Base-by-base conservation (phyloP, 106 monocot genomes). In the Dioscorea dumetorum region DNA sequence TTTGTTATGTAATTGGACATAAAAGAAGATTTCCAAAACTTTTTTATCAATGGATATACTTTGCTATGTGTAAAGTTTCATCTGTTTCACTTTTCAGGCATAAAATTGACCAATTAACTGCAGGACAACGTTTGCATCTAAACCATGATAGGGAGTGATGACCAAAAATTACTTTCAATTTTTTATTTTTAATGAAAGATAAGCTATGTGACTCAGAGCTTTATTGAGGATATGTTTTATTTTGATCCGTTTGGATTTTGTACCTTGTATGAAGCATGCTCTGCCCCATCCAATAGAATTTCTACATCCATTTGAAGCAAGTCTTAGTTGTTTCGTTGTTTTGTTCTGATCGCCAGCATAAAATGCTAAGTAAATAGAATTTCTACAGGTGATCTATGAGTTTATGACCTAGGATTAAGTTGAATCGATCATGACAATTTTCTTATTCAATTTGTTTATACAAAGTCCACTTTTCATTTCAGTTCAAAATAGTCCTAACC, bases 141-240 rank as follows among this genome's bases (percentile, higher is more conserved):
- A 91, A 97, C 58, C 95, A 91, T 74, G 95, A 91, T 79, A 89
- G 86, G 79, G 89, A 88, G 91, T 92, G 86, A 77, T 68, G 41
- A 41, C 41, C 41, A 10, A 41, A 41, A 41, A 3, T 54, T 19
- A 54, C 54, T 54, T 19, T 54, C 18, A 16, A 8, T 1, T 8
- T 1, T 4, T 54, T 0, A 8, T 54, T 54, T 54, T 19, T 18
- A 4, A 5, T 54, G 7, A 4, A 5, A 54, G 54, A 54, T 6
- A 0, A 41, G 41, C 0, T 41, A 3, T 41, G 41, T 10, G 41
- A 41, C 41, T 41, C 41, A 41, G 41, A 8, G 41, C 41, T 41
- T 10, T 41, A 10, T 41, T 41, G 41, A 6, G 5, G 41, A 41
- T 41, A 41, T 41, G 10, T 54, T 18, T 54, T 19, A 8, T 16